Percentiles rank a stretch among this genome's conserved stretches.
Evolutionary conservation across 202 grass and related monocot species (phyloP).

Genomic region (Cymbopogon flexuosus): DNA sequence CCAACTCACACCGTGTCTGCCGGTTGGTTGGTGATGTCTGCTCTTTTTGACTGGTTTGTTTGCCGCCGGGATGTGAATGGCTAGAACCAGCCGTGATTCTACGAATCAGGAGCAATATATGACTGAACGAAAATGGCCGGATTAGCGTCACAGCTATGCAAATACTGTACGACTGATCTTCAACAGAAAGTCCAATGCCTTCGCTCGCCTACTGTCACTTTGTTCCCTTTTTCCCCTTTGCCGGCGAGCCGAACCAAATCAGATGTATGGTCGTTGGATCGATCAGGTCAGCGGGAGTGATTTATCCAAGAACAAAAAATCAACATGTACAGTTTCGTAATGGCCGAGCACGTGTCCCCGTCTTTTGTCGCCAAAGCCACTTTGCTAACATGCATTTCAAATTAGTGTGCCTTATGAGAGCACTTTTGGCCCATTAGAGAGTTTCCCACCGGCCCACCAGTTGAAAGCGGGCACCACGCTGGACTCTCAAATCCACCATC

Average conservation of each 20-base stretch:
- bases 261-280: background rate
- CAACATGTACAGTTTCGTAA: background rate
- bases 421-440: background rate
- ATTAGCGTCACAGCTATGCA: background rate
- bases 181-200: background rate
- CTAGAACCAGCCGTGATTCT: background rate
- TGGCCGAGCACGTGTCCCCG: background rate
- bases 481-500: background rate
- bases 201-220: background rate
- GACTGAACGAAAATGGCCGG: background rate
- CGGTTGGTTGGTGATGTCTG: conserved; percentile 15
- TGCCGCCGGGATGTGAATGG: background rate
- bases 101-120: background rate
- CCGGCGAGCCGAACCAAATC: background rate
- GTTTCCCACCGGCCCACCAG: background rate
- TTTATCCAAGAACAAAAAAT: background rate
- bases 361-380: background rate
- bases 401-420: background rate
- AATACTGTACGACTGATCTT: background rate
- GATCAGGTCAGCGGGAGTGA: background rate
- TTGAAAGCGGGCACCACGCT: background rate
- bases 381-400: background rate
- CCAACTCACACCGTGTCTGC: background rate
- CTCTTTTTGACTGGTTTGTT: conserved; percentile 13
- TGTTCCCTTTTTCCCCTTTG: background rate